A percentile compares a stretch with the other conserved stretches of the same genome.
Evolutionary conservation across 768 basidiomycete species (phyloP).

Genomic region (Phylloporus sp.): DNA sequence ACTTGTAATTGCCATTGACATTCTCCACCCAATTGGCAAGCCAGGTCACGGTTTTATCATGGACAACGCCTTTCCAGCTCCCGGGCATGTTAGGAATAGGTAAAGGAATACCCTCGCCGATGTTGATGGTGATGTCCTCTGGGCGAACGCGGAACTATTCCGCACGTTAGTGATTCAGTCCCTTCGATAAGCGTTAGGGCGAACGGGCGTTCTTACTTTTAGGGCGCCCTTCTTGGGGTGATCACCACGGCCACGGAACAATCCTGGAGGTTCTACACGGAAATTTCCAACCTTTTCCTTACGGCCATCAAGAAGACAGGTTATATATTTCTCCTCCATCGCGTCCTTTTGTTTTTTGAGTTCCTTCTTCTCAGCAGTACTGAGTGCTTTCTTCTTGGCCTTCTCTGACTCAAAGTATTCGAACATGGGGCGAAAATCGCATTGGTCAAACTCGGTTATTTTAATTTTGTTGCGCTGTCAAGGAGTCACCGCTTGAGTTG

Average conservation of each 20-base stretch:
- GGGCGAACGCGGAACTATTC: constrained; percentile 78
- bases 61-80: constrained; percentile 80
- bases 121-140: constrained; percentile 95
- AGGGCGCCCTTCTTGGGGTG: constrained; percentile 96
- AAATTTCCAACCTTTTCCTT: constrained; percentile 99
- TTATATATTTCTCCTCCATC: constrained; percentile 76
- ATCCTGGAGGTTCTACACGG: constrained; percentile 95
- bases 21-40: constrained; percentile 99
- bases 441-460: constrained; percentile 70
- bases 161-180: constrained; percentile 6
- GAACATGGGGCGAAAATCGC: constrained; percentile 94
- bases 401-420: constrained; percentile 91
- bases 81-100: constrained; percentile 92
- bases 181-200: neutral
- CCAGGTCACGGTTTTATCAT: constrained; percentile 98
- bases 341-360: constrained; percentile 81
- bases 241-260: constrained; percentile 96
- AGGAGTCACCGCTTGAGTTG: constrained; percentile 7
- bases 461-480: constrained; percentile 63
- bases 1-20: constrained; percentile 92
- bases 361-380: constrained; percentile 84
- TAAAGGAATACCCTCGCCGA: constrained; percentile 66
- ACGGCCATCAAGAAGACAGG: constrained; percentile 88
- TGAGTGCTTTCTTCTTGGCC: constrained; percentile 86
- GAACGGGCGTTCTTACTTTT: constrained; percentile 53